Base-by-base conservation (phyloP, 164 flowering plant genomes). In the Chimonanthus salicifolius region DNA sequence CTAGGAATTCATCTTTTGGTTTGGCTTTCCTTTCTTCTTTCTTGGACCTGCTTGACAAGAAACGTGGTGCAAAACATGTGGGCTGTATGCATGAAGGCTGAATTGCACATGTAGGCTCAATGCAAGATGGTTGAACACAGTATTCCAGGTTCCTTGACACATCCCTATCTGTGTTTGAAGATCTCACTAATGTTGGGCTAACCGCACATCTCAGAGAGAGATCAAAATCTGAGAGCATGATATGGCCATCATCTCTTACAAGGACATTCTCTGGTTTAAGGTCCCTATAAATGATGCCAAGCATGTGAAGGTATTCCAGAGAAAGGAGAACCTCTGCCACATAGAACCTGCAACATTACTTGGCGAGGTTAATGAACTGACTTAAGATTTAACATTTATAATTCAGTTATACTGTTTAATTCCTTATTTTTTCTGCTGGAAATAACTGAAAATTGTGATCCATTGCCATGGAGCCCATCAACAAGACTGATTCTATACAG, bases 141-240 rank as follows among this genome's bases (percentile, higher is more conserved):
- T 10, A 68, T 74, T 45, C 76, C 54, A 7, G 46, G 58, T 20
- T 54, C 13, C 2, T 65, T 47, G 20, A 46, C 73, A 10, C 47
- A 67, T 11, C 60, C 72, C 0, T 71, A 69, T 11, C 92, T 3
- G 83, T 69, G 54, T 88, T 78, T 44, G 77, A 69, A 0, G 82
- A 16, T 63, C 76, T 70, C 2, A 86, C 47, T 4, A 92, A 85
- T 77, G 83, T 84, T 0, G 96, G 96, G 58, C 88, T 89, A 21
- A 89, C 96, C 66, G 88, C 88, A 74, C 92, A 91, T 81, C 91
- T 92, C 74, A 92, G 81, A 4, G 90, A 91, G 44, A 92, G 94
- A 72, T 92, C 98, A 72, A 92, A 92, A 69, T 92, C 98, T 0
- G 98, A 88, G 11, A 92, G 94, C 98, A 92, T 92, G 67, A 92